Conservation (phyloP, 192 early-diverging fungal genomes). For the Podochytrium sp. region DNA sequence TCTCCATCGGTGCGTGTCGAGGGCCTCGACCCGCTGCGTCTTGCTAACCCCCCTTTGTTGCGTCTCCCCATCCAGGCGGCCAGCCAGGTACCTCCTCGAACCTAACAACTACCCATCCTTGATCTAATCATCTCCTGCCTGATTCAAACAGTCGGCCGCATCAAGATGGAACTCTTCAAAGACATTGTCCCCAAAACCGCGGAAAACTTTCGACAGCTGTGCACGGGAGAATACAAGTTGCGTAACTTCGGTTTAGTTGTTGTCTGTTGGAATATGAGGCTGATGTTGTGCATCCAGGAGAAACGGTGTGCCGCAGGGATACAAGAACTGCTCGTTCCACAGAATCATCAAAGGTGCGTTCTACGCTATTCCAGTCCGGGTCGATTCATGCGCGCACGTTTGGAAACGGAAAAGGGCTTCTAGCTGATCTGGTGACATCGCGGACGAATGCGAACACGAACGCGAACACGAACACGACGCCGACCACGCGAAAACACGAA, state of each 20-base stretch:
- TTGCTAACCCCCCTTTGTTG: not conserved
- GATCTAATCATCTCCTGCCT: too few species aligned
- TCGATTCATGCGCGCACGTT: not conserved
- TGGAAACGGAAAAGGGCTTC: too few species aligned
- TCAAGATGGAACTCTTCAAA: slow-evolving; percentile 67
- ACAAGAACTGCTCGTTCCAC: slow-evolving; percentile 83
- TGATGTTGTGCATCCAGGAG: slow-evolving; percentile 38
- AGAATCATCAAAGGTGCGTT: slow-evolving; percentile 30
- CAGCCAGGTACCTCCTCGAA: slow-evolving; percentile 48
- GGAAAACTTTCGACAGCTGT: slow-evolving; percentile 95
- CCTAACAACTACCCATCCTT: too few species aligned
- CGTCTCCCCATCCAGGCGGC: slow-evolving; percentile 20
- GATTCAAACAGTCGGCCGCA: too few species aligned
- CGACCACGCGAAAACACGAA: too few species aligned
- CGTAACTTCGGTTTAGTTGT: not conserved
- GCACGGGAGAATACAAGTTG: slow-evolving; percentile 83
- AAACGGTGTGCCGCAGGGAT: slow-evolving; percentile 84
- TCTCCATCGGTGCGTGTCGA: slow-evolving; percentile 67
- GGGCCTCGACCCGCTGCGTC: not conserved
- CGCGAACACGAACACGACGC: too few species aligned
- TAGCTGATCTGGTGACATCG: too few species aligned
- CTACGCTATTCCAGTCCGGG: not conserved
- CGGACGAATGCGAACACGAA: too few species aligned
- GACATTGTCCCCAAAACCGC: slow-evolving; percentile 91
- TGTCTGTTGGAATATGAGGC: slow-evolving; percentile 1